phyloP scores from a whole-genome alignment of 1,284 basidiomycete genomes.

The Tremellales sp. region DNA sequence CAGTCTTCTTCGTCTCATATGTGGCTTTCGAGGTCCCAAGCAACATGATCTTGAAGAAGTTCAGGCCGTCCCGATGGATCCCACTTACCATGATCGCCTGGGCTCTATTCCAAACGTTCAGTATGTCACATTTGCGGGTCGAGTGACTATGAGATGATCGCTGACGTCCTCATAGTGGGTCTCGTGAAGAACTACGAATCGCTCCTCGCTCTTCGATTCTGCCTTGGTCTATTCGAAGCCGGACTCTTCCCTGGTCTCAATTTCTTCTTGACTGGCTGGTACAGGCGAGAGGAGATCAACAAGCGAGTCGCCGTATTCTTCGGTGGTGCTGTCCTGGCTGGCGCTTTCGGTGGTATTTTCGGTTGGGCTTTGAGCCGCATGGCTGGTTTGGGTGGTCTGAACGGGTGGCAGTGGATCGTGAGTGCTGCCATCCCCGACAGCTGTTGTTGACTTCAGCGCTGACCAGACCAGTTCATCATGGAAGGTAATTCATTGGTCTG shows the following conservation, averaged over 20 bases:
- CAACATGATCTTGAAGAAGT: constrained; percentile 50
- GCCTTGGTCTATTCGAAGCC: constrained; percentile 45
- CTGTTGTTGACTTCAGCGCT: not conserved
- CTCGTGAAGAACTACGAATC: constrained; percentile 46
- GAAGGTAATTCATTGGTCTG: constrained; percentile 30
- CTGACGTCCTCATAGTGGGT: constrained; percentile 38
- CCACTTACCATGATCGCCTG: constrained; percentile 42
- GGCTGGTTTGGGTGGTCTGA: constrained; percentile 44
- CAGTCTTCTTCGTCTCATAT: constrained; percentile 48
- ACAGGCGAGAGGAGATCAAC: constrained; percentile 20
- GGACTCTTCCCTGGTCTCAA: constrained; percentile 42
- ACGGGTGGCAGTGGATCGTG: constrained; percentile 48
- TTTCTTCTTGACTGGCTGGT: constrained; percentile 24
- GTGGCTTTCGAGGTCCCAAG: constrained; percentile 50
- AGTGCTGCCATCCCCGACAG: not conserved
- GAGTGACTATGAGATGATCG: not conserved
- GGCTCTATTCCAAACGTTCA: constrained; percentile 41
- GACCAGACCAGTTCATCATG: constrained; percentile 38
- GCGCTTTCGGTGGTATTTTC: constrained; percentile 35
- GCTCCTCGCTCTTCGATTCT: constrained; percentile 47
- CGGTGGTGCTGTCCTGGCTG: constrained; percentile 40
- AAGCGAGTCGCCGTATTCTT: constrained; percentile 41
- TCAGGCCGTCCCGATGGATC: constrained; percentile 46
- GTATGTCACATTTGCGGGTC: no score
- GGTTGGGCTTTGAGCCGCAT: constrained; percentile 33